Evolutionary conservation across 176 grass and related monocot species (phyloP).

Genomic region (Ampelocalamus luodianensis): DNA sequence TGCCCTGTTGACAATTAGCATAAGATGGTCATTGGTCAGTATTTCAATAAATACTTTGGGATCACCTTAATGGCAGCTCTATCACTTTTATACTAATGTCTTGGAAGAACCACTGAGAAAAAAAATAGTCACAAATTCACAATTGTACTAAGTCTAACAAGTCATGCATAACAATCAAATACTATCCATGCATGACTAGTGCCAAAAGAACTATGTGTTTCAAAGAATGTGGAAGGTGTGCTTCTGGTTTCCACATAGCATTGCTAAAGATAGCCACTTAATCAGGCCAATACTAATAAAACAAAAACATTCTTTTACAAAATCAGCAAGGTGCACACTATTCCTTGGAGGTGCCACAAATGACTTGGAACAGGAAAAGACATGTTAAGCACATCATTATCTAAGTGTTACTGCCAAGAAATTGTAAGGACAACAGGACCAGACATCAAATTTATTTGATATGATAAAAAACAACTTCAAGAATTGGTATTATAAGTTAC

Average conservation of each 20-base stretch:
- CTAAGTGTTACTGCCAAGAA: neutral
- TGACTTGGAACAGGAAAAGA: slow-evolving; percentile 10
- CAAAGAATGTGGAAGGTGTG: neutral
- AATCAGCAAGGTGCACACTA: neutral
- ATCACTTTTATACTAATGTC: slow-evolving; percentile 1
- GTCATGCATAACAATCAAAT: neutral
- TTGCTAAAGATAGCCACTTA: neutral
- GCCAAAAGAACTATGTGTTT: neutral
- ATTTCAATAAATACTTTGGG: neutral
- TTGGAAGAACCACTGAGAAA: neutral
- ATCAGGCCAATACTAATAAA: neutral
- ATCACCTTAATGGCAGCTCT: neutral
- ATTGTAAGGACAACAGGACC: neutral
- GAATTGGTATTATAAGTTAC: slow-evolving; percentile 19
- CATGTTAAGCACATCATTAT: slow-evolving; percentile 8
- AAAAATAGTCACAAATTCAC: slow-evolving; percentile 18
- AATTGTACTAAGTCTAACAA: neutral
- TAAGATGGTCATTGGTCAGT: neutral
- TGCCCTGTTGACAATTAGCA: slow-evolving; percentile 73
- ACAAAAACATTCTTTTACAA: neutral
- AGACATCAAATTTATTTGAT: slow-evolving; percentile 13
- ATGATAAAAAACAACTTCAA: neutral
- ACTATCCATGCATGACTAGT: neutral
- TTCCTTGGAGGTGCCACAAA: neutral
- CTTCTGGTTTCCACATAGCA: slow-evolving; percentile 13